Evolutionary conservation across 768 basidiomycete species (phyloP), one percentile per base, ranked within the genome.

Genomic region (Suillus fuscotomentosus): DNA sequence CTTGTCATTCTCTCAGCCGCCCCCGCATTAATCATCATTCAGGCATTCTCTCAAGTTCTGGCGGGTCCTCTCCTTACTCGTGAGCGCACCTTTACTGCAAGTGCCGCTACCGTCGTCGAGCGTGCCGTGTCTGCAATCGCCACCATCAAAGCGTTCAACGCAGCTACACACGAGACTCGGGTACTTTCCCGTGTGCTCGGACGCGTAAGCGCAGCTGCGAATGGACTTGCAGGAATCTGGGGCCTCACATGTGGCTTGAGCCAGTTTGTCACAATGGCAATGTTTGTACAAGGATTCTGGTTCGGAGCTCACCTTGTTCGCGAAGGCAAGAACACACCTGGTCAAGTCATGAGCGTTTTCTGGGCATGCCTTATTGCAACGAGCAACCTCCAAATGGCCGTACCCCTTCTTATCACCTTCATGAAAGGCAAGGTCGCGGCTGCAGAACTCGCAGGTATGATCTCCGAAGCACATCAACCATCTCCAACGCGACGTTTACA

Each of bases 211-310:
- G 66, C 60, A 0, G 82, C 85, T 6, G 85, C 89, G 13, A 75
- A 79, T 54, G 78, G 77, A 34, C 82, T 92, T 53, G 85, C 87
- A 64, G 72, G 80, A 27, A 81, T 96, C 4, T 99, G 95, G 95
- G 93, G 90, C 2, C 36, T 88, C 42, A 87, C 88, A 5, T 77
- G 82, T 2, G 90, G 86, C 22, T 65, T 89, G 15, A 85, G 84
- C 3, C 93, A 95, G 70, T 96, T 97, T 72, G 82, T 91, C 63
- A 85, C 91, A 70, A 89, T 95, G 83, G 85, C 85, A 34, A 96
- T 97, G 88, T 99, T 99, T 77, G 94, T 99, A 9, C 90, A 95
- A 71, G 95, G 90, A 0, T 99, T 99, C 77, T 98, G 97, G 95
- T 99, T 90, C 71, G 97, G 96, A 14, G 84, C 90, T 3, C 89